Percentiles rank a stretch among this genome's conserved stretches.
Conservation (phyloP, 371 early-diverging fungal genomes). For the Dichotomocladium elegans region DNA sequence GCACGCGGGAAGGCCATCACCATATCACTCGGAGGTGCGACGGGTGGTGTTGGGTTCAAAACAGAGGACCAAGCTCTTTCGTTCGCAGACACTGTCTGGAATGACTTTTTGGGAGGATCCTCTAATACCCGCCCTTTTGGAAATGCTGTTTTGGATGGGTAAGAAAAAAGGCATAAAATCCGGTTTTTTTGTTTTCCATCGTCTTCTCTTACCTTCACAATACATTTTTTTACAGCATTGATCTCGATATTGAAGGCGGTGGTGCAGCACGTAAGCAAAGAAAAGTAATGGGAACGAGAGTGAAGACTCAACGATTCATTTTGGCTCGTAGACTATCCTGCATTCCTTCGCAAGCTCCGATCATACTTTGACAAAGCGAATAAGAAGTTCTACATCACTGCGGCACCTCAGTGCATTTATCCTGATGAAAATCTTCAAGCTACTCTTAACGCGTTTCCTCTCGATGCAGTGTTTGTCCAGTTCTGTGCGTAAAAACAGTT, state of each 20-base stretch:
- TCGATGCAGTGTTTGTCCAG: constrained; percentile 72
- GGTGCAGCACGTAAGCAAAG: constrained; percentile 35
- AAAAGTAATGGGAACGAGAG: neutral
- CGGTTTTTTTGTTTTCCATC: too few species aligned
- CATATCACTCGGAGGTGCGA: constrained; percentile 58
- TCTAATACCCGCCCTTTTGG: constrained; percentile 55
- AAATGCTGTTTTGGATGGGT: constrained; percentile 55
- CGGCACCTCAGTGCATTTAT: constrained; percentile 73
- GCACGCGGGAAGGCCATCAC: constrained; percentile 49
- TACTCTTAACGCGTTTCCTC: constrained; percentile 48
- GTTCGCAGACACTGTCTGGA: constrained; percentile 58
- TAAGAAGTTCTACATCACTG: constrained; percentile 55
- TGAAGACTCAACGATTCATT: too few species aligned
- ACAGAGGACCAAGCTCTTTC: constrained; percentile 32
- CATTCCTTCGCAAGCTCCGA: constrained; percentile 47
- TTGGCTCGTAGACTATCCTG: constrained; percentile 45
- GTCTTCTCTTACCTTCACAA: neutral
- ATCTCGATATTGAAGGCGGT: constrained; percentile 62
- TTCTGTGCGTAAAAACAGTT: constrained; percentile 66
- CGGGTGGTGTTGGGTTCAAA: constrained; percentile 47
- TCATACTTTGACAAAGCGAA: constrained; percentile 22
- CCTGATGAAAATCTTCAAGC: constrained; percentile 61
- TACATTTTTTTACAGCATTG: constrained; percentile 36
- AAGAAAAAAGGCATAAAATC: too few species aligned
- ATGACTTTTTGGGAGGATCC: constrained; percentile 54